These are phyloP conservation scores for Toxicodendron radicans DNA, from an alignment of 345 rosid genomes.

Conservation along the genomic window DNA sequence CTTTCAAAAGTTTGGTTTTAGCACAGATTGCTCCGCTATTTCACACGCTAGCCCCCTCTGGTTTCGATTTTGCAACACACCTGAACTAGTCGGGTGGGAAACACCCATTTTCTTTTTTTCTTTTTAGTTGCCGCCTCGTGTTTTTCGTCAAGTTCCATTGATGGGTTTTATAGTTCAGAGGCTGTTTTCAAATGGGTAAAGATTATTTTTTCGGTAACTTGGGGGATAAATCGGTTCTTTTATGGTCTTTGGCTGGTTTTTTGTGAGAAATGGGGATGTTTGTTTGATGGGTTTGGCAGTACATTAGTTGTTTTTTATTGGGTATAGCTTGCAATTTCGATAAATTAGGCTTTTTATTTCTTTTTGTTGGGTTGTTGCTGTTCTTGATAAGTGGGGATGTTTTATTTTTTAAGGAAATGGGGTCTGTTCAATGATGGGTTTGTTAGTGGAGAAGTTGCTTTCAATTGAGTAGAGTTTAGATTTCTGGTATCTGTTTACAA, in stretches of 20 bases:
- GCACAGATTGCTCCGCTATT: slow-evolving; percentile 14
- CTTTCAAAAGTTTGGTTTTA: slow-evolving; percentile 19
- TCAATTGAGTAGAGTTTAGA: slow-evolving; percentile 7
- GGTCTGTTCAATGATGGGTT: slow-evolving; percentile 11
- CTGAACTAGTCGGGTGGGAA: background rate
- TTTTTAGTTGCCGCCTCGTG: background rate
- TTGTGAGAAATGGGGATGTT: background rate
- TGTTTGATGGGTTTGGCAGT: slow-evolving; percentile 18
- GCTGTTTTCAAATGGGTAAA: background rate
- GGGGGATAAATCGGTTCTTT: background rate
- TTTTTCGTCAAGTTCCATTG: slow-evolving; percentile 17
- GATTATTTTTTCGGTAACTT: background rate
- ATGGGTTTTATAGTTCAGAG: background rate
- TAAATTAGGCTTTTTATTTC: background rate
- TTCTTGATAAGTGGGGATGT: background rate
- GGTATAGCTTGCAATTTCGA: slow-evolving; percentile 20
- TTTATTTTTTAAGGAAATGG: slow-evolving; percentile 13
- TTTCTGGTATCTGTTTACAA: slow-evolving; percentile 15
- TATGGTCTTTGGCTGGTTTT: background rate
- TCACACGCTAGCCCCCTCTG: background rate
- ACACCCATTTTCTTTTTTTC: background rate
- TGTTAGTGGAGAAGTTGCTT: slow-evolving; percentile 8
- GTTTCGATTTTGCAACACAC: background rate
- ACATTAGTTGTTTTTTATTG: slow-evolving; percentile 13
- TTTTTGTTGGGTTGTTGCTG: background rate